Conservation (phyloP, 192 early-diverging fungal species). For the Backusella westeae region DNA sequence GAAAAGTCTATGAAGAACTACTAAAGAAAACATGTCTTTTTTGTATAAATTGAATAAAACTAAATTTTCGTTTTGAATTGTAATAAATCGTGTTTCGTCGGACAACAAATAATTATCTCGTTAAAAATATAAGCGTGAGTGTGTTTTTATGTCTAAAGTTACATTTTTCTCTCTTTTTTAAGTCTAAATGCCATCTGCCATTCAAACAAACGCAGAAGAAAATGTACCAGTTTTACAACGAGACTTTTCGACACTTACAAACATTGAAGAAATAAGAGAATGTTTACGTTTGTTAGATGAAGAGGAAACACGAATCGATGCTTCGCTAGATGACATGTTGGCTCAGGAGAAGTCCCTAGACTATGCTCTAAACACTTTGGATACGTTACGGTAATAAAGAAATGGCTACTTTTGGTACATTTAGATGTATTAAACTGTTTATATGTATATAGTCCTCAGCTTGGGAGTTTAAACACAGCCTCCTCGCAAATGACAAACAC, state of each 20-base stretch:
- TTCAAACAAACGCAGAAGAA: background rate
- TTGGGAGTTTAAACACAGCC: slow-evolving; percentile 47
- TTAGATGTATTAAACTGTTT: slow-evolving; percentile 6
- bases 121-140: background rate
- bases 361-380: slow-evolving; percentile 47
- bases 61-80: background rate
- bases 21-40: slow-evolving; percentile 15
- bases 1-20: slow-evolving; percentile 59
- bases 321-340: slow-evolving; percentile 55
- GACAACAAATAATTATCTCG: background rate
- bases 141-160: no score
- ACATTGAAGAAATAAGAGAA: slow-evolving; percentile 60
- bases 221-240: slow-evolving; percentile 2
- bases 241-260: slow-evolving; percentile 51
- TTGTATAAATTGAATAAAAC: background rate
- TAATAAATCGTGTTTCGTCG: background rate
- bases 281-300: slow-evolving; percentile 55
- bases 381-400: slow-evolving; percentile 47
- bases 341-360: slow-evolving; percentile 33
- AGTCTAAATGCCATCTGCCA: slow-evolving; percentile 5
- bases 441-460: slow-evolving; percentile 48
- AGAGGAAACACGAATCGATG: slow-evolving; percentile 64
- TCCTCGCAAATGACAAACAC: slow-evolving; percentile 48
- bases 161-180: background rate
- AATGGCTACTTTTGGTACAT: background rate